Evolutionary conservation across 2,329 filamentous ascomycete species (phyloP).

Genomic region (Aspergillus intermedius): DNA sequence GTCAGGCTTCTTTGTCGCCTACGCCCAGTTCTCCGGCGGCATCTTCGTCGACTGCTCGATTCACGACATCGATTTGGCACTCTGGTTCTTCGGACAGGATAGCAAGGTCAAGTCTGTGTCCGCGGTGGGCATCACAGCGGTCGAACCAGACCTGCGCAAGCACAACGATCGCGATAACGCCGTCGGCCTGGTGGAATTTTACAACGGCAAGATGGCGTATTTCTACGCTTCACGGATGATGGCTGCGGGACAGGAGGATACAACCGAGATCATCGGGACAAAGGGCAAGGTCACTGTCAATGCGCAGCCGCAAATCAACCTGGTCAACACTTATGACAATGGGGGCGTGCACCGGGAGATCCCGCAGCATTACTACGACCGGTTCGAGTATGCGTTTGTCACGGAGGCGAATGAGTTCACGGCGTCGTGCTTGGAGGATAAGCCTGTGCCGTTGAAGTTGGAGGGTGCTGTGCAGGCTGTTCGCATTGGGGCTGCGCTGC

Average conservation of each 20-base stretch:
- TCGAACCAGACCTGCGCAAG: constrained; percentile 52
- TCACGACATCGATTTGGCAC: constrained; percentile 61
- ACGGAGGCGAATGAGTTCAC: constrained; percentile 61
- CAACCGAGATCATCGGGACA: constrained; percentile 62
- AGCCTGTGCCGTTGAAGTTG: constrained; percentile 50
- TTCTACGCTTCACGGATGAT: constrained; percentile 62
- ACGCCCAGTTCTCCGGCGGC: constrained; percentile 59
- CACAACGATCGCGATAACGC: constrained; percentile 58
- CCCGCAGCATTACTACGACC: constrained; percentile 57
- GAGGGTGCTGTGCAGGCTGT: constrained; percentile 52
- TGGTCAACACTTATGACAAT: constrained; percentile 52
- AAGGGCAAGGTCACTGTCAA: constrained; percentile 59
- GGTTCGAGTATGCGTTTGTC: constrained; percentile 60
- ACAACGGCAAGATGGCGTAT: constrained; percentile 57
- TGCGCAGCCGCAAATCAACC: constrained; percentile 49
- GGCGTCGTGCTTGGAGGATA: constrained; percentile 51
- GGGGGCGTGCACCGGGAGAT: constrained; percentile 54
- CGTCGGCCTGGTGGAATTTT: constrained; percentile 60
- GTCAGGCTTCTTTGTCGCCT: constrained; percentile 61
- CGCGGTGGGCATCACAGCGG: constrained; percentile 53
- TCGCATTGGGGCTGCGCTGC: constrained; percentile 54
- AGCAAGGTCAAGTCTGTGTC: constrained; percentile 50
- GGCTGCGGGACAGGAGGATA: constrained; percentile 61
- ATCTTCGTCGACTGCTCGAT: constrained; percentile 67
- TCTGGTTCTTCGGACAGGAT: constrained; percentile 58